Evolutionary conservation across 257 asterid species (phyloP).

Genomic region (Thymus mandschuricus): DNA sequence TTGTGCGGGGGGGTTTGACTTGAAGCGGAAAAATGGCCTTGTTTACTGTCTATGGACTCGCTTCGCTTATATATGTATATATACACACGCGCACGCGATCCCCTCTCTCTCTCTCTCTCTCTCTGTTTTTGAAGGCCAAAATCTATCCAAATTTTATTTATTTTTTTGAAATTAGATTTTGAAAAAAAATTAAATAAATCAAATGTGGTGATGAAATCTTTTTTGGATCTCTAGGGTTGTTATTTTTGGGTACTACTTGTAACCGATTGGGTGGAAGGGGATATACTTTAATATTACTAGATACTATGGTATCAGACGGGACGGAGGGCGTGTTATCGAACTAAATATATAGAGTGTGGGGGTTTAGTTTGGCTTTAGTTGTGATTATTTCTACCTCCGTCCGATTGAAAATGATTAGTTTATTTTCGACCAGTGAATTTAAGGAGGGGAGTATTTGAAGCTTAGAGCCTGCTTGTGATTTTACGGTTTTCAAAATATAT

Average conservation of each 20-base stretch:
- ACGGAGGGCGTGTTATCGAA: too few relatives aligned
- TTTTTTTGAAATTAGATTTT: too few relatives aligned
- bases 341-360: background rate
- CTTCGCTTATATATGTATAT: slow-evolving; percentile 18
- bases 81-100: slow-evolving; percentile 42
- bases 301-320: background rate
- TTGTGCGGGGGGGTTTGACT: slow-evolving; percentile 45
- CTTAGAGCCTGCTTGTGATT: too few relatives aligned
- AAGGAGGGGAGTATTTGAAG: too few relatives aligned
- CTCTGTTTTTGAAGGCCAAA: slow-evolving; percentile 34
- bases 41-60: slow-evolving; percentile 39
- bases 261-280: background rate
- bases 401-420: too few relatives aligned
- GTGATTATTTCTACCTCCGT: too few relatives aligned
- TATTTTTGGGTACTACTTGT: background rate
- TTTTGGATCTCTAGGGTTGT: background rate
- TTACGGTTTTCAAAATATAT: too few relatives aligned
- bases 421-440: too few relatives aligned
- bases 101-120: slow-evolving; percentile 32
- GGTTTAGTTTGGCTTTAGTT: background rate
- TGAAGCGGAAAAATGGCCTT: slow-evolving; percentile 34
- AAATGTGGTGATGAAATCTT: background rate
- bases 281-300: background rate
- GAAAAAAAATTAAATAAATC: too few relatives aligned
- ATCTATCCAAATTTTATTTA: slow-evolving; percentile 30